These are phyloP conservation scores for Pelargonium citronellum DNA, from an alignment of 441 rosid species.

Conservation along the genomic window DNA sequence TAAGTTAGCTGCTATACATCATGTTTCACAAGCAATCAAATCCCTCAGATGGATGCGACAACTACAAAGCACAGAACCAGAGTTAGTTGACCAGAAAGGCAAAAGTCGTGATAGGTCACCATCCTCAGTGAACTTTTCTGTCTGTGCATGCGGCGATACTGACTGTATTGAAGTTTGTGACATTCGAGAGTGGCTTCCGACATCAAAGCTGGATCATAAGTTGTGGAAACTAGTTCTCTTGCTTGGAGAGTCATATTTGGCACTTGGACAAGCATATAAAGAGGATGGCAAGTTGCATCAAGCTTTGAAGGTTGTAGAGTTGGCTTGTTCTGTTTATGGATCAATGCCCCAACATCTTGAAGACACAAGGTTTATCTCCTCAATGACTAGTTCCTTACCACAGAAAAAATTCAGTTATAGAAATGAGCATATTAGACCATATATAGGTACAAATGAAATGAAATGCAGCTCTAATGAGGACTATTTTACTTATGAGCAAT, in stretches of 20 bases:
- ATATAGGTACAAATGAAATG: conserved; percentile 30
- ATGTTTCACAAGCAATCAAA: conserved; percentile 94
- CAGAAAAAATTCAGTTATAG: conserved; percentile 25
- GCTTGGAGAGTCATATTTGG: conserved; percentile 91
- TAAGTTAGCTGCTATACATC: conserved; percentile 78
- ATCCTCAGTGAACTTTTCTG: conserved; percentile 43
- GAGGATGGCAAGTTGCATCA: conserved; percentile 78
- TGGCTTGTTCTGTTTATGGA: conserved; percentile 82
- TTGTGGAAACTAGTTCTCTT: conserved; percentile 91
- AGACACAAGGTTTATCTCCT: conserved; percentile 61
- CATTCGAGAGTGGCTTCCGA: conserved; percentile 89
- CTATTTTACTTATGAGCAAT: conserved; percentile 37
- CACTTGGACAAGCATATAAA: conserved; percentile 77
- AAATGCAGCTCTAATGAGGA: conserved; percentile 35
- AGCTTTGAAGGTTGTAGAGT: conserved; percentile 69
- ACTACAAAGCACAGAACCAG: conserved; percentile 53
- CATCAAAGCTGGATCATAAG: conserved; percentile 71
- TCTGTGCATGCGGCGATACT: conserved; percentile 88
- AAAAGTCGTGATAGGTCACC: conserved; percentile 31
- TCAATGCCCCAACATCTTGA: conserved; percentile 87
- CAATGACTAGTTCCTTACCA: conserved; percentile 44
- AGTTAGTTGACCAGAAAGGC: conserved; percentile 28
- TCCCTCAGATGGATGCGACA: conserved; percentile 91
- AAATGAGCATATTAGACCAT: conserved; percentile 26
- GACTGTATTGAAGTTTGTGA: conserved; percentile 97